Evolutionary conservation across 2,329 filamentous ascomycete species (phyloP).

Genomic region (Aureobasidium sp.): DNA sequence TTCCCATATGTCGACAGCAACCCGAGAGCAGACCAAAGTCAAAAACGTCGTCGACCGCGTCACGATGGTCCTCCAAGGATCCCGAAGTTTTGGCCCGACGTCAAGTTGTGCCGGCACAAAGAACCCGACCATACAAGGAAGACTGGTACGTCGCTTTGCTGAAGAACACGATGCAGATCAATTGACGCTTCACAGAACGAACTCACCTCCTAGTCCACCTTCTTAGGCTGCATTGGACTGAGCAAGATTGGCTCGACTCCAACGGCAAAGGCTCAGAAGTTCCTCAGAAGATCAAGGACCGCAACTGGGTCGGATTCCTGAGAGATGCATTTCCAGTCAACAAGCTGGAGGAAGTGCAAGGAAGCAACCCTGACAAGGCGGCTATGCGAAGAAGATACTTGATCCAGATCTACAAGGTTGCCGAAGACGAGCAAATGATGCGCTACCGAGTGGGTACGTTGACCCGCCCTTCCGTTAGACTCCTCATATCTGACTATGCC

Average conservation of each 20-base stretch:
- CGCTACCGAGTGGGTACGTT: slow-evolving; percentile 3
- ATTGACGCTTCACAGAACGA: slow-evolving; percentile 1
- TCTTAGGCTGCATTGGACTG: slow-evolving; percentile 14
- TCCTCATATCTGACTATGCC: not conserved
- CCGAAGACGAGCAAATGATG: slow-evolving; percentile 7
- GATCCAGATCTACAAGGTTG: slow-evolving; percentile 12
- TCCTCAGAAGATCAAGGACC: slow-evolving; percentile 3
- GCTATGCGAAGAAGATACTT: slow-evolving; percentile 7
- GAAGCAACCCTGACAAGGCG: slow-evolving; percentile 10
- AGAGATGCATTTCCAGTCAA: slow-evolving; percentile 10
- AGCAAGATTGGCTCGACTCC: slow-evolving; percentile 6
- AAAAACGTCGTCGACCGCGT: slow-evolving; percentile 7
- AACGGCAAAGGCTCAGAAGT: slow-evolving; percentile 11
- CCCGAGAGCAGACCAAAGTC: slow-evolving; percentile 33
- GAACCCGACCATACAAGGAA: slow-evolving; percentile 69
- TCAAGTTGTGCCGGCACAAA: slow-evolving; percentile 52
- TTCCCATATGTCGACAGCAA: slow-evolving; percentile 56
- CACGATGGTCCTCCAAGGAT: slow-evolving; percentile 17
- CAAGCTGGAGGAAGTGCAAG: slow-evolving; percentile 9
- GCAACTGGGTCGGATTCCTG: slow-evolving; percentile 13
- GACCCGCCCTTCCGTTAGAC: not conserved
- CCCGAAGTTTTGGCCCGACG: slow-evolving; percentile 32
- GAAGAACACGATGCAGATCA: not conserved
- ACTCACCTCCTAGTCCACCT: slow-evolving; percentile 15
- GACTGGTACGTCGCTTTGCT: slow-evolving; percentile 42